These are phyloP conservation scores for Paraphaeosphaeria sporulosa DNA, from an alignment of 2,329 filamentous ascomycete genomes.

Conservation along the genomic window DNA sequence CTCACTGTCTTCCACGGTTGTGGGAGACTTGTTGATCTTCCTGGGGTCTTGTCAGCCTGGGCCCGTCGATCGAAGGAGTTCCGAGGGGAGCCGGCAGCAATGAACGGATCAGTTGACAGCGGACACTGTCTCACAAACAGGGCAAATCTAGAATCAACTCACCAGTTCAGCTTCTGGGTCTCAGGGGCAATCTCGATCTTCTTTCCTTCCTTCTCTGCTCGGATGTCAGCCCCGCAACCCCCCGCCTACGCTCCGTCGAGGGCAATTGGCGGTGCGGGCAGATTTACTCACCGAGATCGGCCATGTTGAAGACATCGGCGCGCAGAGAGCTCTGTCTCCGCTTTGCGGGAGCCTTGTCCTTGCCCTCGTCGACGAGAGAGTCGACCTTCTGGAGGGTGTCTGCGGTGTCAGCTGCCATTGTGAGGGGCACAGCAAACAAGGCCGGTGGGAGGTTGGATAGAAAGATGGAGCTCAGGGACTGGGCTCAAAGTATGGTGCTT, in stretches of 20 bases:
- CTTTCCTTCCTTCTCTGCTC: constrained; percentile 74
- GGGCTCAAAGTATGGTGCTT: constrained; percentile 13
- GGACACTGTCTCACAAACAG: not conserved
- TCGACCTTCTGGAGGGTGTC: constrained; percentile 83
- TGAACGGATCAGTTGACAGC: constrained; percentile 8
- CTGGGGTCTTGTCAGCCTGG: constrained; percentile 56
- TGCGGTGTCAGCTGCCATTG: constrained; percentile 62
- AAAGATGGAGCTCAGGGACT: constrained; percentile 10
- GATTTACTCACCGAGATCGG: constrained; percentile 76
- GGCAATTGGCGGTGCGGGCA: constrained; percentile 16
- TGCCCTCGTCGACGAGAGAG: constrained; percentile 79
- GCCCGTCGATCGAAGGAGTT: constrained; percentile 3
- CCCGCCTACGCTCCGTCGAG: constrained; percentile 28
- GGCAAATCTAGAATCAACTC: constrained; percentile 49
- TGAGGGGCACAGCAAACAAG: constrained; percentile 27
- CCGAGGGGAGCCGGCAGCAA: constrained; percentile 20
- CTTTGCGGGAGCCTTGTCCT: constrained; percentile 67
- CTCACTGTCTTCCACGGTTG: constrained; percentile 80
- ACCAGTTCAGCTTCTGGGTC: constrained; percentile 90
- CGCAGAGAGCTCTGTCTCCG: constrained; percentile 76
- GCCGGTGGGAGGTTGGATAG: constrained; percentile 15
- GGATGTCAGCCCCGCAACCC: constrained; percentile 45
- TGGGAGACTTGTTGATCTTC: constrained; percentile 91
- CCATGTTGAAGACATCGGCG: constrained; percentile 80
- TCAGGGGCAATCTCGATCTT: constrained; percentile 78